Base-by-base conservation (phyloP, 257 asterid genomes). In the Solanum rostratum region DNA sequence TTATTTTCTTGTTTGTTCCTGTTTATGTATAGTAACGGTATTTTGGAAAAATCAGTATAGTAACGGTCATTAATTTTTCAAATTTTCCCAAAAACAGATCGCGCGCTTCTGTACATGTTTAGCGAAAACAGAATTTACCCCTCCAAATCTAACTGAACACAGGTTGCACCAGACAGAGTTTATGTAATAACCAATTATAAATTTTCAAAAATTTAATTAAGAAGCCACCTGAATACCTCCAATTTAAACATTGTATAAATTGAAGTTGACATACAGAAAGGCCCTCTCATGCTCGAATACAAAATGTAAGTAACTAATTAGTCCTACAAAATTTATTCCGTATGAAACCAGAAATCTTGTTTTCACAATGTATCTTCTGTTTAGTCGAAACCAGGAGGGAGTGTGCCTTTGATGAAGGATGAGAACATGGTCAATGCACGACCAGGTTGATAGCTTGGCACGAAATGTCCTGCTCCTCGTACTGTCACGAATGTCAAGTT, bases 401-500 rank as follows among this genome's bases (percentile, higher is more conserved):
- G 92, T 66, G 84, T 85, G 74, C 92, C 94, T 16, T 73, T 85
- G 43, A 93, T 79, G 87, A 91, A 91, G 11, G 90, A 85, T 1
- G 89, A 22, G 87, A 91, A 90, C 83, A 92, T 83, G 30, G 86
- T 79, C 39, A 92, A 89, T 3, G 94, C 93, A 0, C 92, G 89
- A 20, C 85, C 85, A 24, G 97, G 96, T 84, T 92, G 93, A 84
- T 88, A 90, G 69, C 93, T 90, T 9, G 96, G 96, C 11, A 92
- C 92, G 27, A 88, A 83, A 87, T 92, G 96, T 7, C 97, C 95
- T 1, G 95, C 86, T 68, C 93, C 95, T 87, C 95, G 88, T 85
- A 93, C 71, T 0, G 84, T 92, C 78, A 90, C 94, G n/a, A 92
- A 92, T 16, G 92, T 91, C 83, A 91, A 86, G 52, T 90, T 91